Evolutionary conservation across 2,329 filamentous ascomycete genomes (phyloP), one percentile per base, ranked within the genome.

Genomic region (Sarocladium oryzae): DNA sequence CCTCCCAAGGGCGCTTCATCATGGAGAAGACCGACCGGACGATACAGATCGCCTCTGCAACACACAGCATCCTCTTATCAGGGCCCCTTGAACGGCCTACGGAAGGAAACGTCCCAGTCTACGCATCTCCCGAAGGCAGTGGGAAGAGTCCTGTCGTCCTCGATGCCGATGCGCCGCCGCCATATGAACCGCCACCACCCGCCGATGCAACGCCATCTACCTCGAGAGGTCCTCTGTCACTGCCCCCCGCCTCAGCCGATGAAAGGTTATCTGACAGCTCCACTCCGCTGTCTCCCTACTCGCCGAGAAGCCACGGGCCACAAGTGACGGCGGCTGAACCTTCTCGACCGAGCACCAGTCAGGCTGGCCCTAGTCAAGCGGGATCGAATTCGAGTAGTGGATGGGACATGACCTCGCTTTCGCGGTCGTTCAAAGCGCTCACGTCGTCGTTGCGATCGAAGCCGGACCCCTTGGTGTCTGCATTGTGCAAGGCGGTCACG

Each of bases 401-500:
- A 5, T 48, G 43, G 43, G 43, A 48, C 10, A 48, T 13, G 30
- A 18, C 18, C 11, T 38, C 45, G 21, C 26, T 65, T 21, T 62
- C 63, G 2, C 60, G 63, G 20, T 64, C 65, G 0, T 65, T 69
- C 56, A 68, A 65, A 18, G 67, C 66, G 10, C 60, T 69, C 52
- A 66, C 66, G 0, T 55, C 63, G 6, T 56, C 55, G 7, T 54
- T 70, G 4, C 56, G 59, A 21, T 30, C 65, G 0, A 68, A 67
- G n/a, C 66, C 68, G 0, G 67, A 69, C 13, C 68, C 67, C 1
- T 53, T 70, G 3, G 67, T 66, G 1, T 63, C 64, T 1, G 66
- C 67, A 1, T 61, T 69, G 16, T 70, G 67, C 15, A 60, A 69
- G 30, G 68, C 67, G 1, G 59, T 62, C 2, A 55, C 61, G 1